phyloP scores from a whole-genome alignment of 169 alveolate genomes.

The Plasmodium gonderi region DNA sequence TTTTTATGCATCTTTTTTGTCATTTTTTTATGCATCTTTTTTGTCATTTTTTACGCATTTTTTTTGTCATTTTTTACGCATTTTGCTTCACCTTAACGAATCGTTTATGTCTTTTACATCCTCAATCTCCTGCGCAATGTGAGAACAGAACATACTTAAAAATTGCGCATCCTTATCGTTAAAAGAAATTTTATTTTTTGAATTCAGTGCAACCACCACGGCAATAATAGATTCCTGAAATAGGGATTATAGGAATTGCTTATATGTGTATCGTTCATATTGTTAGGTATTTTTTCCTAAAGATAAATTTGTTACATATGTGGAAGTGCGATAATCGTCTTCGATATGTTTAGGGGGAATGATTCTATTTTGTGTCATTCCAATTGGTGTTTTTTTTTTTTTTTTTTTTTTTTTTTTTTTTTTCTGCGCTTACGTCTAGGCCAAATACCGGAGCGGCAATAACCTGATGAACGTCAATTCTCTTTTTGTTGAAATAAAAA shows the following conservation, averaged over 20 bases:
- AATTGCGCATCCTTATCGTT: slow-evolving; percentile 30
- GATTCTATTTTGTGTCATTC: not conserved
- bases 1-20: not conserved
- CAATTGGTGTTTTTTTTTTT: not conserved
- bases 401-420: not conserved
- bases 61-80: not conserved
- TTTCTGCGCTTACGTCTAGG: slow-evolving; percentile 12
- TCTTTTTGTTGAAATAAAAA: not conserved
- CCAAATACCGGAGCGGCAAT: slow-evolving; percentile 47
- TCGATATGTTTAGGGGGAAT: no score
- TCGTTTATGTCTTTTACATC: not conserved
- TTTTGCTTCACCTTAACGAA: slow-evolving; percentile 18
- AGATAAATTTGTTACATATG: no score
- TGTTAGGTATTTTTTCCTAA: no score
- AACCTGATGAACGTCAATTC: slow-evolving; percentile 18
- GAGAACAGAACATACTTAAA: slow-evolving; percentile 28
- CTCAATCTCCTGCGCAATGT: slow-evolving; percentile 40
- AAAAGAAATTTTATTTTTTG: slow-evolving; percentile 12
- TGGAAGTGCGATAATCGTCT: no score
- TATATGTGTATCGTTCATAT: not conserved
- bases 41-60: not conserved
- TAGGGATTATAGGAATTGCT: not conserved
- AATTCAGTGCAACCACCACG: slow-evolving; percentile 17
- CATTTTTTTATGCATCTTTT: not conserved
- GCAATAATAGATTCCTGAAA: slow-evolving; percentile 26